Evolutionary conservation across 2,329 filamentous ascomycete genomes (phyloP).

Genomic region (Xylariaceae sp.): DNA sequence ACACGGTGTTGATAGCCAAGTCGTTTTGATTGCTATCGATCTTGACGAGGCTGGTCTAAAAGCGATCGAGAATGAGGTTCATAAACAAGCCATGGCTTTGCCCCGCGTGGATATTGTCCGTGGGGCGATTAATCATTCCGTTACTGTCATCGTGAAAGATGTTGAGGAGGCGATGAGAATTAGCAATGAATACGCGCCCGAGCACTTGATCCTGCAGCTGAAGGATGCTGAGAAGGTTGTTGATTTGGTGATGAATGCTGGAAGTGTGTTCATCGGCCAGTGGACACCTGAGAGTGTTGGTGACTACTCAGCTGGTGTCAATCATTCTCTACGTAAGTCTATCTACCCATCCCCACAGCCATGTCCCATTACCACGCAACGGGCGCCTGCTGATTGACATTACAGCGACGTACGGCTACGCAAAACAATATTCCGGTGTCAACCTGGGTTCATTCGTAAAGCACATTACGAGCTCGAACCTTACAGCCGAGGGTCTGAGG

Average conservation of each 20-base stretch:
- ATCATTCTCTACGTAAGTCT: constrained; percentile 89
- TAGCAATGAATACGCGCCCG: constrained; percentile 92
- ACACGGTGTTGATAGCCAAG: constrained; percentile 94
- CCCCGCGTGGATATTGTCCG: constrained; percentile 91
- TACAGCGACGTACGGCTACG: constrained; percentile 91
- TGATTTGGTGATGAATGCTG: constrained; percentile 82
- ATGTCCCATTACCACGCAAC: not conserved
- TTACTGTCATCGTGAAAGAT: constrained; percentile 73
- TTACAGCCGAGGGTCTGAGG: constrained; percentile 77
- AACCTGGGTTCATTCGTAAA: constrained; percentile 96
- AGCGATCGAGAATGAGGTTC: constrained; percentile 88
- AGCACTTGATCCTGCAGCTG: constrained; percentile 92
- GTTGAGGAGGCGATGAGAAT: constrained; percentile 71
- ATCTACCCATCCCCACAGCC: not conserved
- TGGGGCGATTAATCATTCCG: constrained; percentile 84
- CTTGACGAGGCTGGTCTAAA: constrained; percentile 67
- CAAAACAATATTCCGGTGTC: constrained; percentile 97
- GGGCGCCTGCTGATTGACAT: constrained; percentile 2
- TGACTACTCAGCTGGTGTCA: constrained; percentile 96
- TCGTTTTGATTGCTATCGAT: constrained; percentile 82
- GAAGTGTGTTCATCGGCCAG: constrained; percentile 89
- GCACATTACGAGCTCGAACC: constrained; percentile 91
- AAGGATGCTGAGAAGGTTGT: constrained; percentile 71
- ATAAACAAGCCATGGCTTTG: constrained; percentile 79
- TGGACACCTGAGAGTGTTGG: constrained; percentile 98